Conservation (phyloP, 2,329 filamentous ascomycete genomes). For the Hypocrella siamensis region DNA sequence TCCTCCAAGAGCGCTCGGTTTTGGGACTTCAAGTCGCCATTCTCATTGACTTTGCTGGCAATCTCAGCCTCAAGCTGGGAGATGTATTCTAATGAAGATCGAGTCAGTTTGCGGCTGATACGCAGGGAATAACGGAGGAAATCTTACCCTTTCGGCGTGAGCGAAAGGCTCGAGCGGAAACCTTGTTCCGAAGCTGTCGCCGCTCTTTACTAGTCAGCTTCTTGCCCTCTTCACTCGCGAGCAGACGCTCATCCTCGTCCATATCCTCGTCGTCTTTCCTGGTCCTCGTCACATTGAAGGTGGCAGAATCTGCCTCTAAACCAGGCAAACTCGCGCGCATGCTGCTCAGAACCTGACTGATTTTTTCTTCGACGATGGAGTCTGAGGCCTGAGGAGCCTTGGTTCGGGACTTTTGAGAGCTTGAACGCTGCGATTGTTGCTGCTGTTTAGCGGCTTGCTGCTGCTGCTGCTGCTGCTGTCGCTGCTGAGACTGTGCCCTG, state of each 20-base stretch:
- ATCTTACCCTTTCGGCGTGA: conserved; percentile 89
- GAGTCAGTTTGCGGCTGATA: too few species aligned
- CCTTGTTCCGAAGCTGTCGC: conserved; percentile 95
- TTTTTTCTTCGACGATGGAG: conserved; percentile 76
- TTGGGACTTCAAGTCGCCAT: conserved; percentile 61
- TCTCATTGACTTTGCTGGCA: conserved; percentile 68
- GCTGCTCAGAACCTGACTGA: conserved; percentile 79
- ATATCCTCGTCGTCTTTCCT: conserved; percentile 97
- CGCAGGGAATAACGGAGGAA: neutral
- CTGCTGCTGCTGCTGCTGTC: conserved; percentile 46
- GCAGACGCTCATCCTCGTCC: conserved; percentile 88
- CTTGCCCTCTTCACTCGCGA: conserved; percentile 97
- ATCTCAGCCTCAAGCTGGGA: conserved; percentile 84
- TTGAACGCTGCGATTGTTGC: conserved; percentile 31
- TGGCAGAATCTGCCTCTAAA: conserved; percentile 24
- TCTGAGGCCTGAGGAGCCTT: conserved; percentile 42
- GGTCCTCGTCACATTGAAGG: conserved; percentile 51
- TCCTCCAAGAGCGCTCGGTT: conserved; percentile 74
- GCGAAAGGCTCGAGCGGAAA: conserved; percentile 92
- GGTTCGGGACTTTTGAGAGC: conserved; percentile 29
- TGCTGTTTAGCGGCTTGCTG: conserved; percentile 33
- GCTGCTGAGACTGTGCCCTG: conserved; percentile 55
- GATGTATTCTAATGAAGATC: conserved; percentile 66
- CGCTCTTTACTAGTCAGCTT: conserved; percentile 97
- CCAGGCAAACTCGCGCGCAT: conserved; percentile 63